Evolutionary conservation across 768 basidiomycete genomes (phyloP), one percentile per base, ranked within the genome.

Genomic region (Saitozyma podzolica): DNA sequence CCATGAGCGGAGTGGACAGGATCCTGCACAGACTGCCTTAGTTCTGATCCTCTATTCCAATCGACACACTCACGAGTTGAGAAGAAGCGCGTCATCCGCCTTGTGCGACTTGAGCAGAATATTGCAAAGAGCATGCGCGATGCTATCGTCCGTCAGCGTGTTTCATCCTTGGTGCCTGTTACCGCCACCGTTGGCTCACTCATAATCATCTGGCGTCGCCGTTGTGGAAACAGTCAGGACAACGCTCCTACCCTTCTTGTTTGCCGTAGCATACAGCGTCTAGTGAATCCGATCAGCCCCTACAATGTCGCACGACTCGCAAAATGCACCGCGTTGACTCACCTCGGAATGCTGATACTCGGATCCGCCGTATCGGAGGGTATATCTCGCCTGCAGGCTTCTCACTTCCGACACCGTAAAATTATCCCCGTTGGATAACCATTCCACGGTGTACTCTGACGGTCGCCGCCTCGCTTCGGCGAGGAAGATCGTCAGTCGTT

Each of bases 401-500:
- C 60, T 59, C 8, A 76, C 75, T 52, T 80, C 76, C 17, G 54
- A 37, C 3, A 81, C 74, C n/a, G 63, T 58, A 56, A 82, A 79
- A 54, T 79, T 76, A 2, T 71, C 76, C 11, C 68, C 73, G 47
- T 78, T 67, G 50, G 74, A 73, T 19, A 82, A 56, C 69, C 73
- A 73, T 4, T 82, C 80, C 0, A 78, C 64, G 40, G 74, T 73
- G 59, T 77, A 69, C 4, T 75, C 74, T 29, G 68, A 70, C 53
- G 65, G 72, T 50, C 65, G 76, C 65, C 60, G 68, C 52, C 68
- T 68, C 29, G 93, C 89, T 70, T 97, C 95, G 56, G 95, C 89
- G 6, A 98, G 83, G 81, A 98, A 97, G 40, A 99, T 81, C 0
- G 94, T 91, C 17, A 96, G 81, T 40, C 94, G 83, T 79, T 97